Base-by-base conservation (phyloP, 2,329 filamentous ascomycete genomes). In the Penicillium expansum region DNA sequence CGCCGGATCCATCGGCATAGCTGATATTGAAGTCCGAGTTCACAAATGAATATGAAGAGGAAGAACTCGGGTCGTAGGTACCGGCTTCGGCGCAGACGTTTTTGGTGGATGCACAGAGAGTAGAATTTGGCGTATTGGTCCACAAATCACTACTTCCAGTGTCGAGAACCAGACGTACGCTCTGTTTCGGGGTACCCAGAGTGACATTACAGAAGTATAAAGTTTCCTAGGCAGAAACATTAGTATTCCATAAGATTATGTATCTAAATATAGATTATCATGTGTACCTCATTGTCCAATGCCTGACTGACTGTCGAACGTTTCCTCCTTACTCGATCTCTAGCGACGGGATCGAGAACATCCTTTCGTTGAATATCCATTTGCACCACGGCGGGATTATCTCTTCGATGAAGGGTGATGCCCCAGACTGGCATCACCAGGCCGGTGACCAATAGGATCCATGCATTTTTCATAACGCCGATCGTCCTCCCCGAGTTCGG, bases 1-100 rank as follows among this genome's bases (percentile, higher is more conserved):
- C 89, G 5, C 86, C 85, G 0, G 89, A 89, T 44, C 90, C 90
- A 74, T 96, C 92, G 39, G 89, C 88, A 64, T 96, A 96, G 1
- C 86, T 86, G 62, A 96, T 96, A 76, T 93, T 92, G 78, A 97
- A 96, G 58, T 86, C 80, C 68, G 83, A 86, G 61, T 86, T 86
- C 53, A 96, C 74, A 69, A 87, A 91, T 33, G 81, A 68, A 73
- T 92, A 93, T 2, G 91, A 90, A 2, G 89, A 91, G 0, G 91
- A 96, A 1, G 79, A 68, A 62, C 80, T 81, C 1, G 82, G 71
- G 61, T 75, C 70, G 67, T 82, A 86, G 8, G 80, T 81, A 16
- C 83, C 83, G 3, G 80, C 79, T 8, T 61, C 62, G 10, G 66
- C 64, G 65, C 83, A 85, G 14, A 72, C 70, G 58, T 78, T 67